A percentile compares a stretch with the other conserved stretches of the same genome.
phyloP scores from a whole-genome alignment of 306 rosid species.

The Prunus dulcis region DNA sequence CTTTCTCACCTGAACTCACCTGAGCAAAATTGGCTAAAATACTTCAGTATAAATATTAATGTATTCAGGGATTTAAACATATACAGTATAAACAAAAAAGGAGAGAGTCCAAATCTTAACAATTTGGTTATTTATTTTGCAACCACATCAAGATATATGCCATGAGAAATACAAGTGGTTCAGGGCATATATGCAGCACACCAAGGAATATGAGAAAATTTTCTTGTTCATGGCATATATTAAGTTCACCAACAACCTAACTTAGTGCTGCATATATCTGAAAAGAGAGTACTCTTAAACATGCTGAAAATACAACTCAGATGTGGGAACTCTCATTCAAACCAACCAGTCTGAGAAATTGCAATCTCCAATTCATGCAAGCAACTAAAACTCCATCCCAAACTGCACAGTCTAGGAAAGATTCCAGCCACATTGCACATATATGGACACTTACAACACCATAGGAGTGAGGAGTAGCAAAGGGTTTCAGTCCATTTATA shows the following conservation, averaged over 20 bases:
- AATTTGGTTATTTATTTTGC: background rate
- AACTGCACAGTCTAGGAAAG: background rate
- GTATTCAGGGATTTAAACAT: background rate
- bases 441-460: background rate
- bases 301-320: background rate
- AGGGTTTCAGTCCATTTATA: background rate
- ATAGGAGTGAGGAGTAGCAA: background rate
- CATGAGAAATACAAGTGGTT: background rate
- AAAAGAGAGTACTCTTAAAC: background rate
- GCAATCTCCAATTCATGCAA: background rate
- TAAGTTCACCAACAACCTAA: too few species aligned
- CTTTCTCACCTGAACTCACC: conserved; percentile 47
- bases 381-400: background rate
- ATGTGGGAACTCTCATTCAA: background rate
- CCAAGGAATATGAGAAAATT: too few species aligned
- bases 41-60: background rate
- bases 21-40: conserved; percentile 10
- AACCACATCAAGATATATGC: background rate
- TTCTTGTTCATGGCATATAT: too few species aligned
- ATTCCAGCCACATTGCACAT: background rate
- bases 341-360: too few species aligned
- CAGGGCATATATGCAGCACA: too few species aligned
- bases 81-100: background rate
- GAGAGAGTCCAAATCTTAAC: background rate
- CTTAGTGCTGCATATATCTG: too few species aligned